These are phyloP conservation scores for Malania oleifera DNA, from an alignment of 164 flowering plant species.

Conservation along the genomic window DNA sequence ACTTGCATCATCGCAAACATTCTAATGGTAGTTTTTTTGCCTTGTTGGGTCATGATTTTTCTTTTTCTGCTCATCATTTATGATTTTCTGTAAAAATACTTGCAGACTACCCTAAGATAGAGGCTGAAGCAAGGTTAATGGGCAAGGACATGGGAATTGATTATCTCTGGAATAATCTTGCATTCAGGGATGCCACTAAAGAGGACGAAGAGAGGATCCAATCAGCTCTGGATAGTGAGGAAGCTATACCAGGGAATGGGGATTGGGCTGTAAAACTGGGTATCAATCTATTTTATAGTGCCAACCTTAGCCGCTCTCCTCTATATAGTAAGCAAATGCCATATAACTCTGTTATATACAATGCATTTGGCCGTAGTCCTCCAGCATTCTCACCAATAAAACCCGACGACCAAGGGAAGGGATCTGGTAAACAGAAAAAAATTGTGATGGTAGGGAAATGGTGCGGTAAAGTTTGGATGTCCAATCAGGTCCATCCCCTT, in stretches of 20 bases:
- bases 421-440: constrained; percentile 55
- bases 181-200: constrained; percentile 49
- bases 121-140: constrained; percentile 62
- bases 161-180: constrained; percentile 57
- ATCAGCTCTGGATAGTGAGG: constrained; percentile 65
- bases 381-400: constrained; percentile 32
- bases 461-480: constrained; percentile 99
- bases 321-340: constrained; percentile 97
- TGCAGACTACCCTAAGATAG: constrained; percentile 85
- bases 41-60: constrained; percentile 1
- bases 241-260: constrained; percentile 60
- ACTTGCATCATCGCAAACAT: not conserved
- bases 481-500: constrained; percentile 85
- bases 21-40: not conserved
- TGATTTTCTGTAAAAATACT: not conserved
- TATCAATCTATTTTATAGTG: constrained; percentile 83
- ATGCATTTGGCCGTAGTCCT: constrained; percentile 73
- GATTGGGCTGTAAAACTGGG: constrained; percentile 98
- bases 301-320: constrained; percentile 79
- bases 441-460: constrained; percentile 83
- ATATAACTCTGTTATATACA: constrained; percentile 72
- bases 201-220: constrained; percentile 63
- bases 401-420: constrained; percentile 28
- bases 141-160: constrained; percentile 66
- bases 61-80: not conserved